phyloP scores from a whole-genome alignment of 1,139 yeast species.

The Nakaseomyces delphensis region DNA sequence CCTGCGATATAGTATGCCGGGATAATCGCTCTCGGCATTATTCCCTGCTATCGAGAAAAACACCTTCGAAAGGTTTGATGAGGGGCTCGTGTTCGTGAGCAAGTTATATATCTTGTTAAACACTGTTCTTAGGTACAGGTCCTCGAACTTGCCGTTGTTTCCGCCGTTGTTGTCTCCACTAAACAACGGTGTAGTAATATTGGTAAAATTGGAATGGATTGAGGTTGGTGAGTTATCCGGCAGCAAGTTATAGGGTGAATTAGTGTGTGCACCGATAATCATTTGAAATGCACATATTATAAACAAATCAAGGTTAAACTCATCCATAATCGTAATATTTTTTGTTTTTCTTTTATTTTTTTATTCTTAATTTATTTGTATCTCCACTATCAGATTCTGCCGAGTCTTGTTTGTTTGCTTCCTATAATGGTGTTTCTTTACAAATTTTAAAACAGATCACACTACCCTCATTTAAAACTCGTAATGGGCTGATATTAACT shows the following conservation, averaged over 20 bases:
- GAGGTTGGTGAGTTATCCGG: constrained; percentile 2
- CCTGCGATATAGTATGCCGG: not conserved
- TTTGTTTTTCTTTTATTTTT: not conserved
- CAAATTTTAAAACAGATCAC: too few relatives aligned
- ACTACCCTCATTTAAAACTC: too few relatives aligned
- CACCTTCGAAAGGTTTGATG: not conserved
- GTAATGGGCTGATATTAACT: too few relatives aligned
- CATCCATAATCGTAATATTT: not conserved
- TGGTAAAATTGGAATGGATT: constrained; percentile 1
- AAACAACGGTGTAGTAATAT: constrained; percentile 4
- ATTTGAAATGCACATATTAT: constrained; percentile 1
- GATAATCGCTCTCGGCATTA: not conserved
- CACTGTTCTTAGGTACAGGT: not conserved
- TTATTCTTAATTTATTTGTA: not conserved
- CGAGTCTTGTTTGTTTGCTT: too few relatives aligned
- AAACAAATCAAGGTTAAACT: constrained; percentile 2
- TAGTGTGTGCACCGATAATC: not conserved
- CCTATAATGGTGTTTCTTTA: too few relatives aligned
- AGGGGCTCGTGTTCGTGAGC: not conserved
- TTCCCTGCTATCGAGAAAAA: not conserved
- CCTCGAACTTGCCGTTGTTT: not conserved
- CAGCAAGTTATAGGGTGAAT: not conserved
- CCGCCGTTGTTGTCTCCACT: not conserved
- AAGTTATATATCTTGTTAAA: constrained; percentile 1
- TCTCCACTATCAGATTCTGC: too few relatives aligned